Evolutionary conservation across 2,329 filamentous ascomycete species (phyloP).

Genomic region (Ampelomyces quisqualis): DNA sequence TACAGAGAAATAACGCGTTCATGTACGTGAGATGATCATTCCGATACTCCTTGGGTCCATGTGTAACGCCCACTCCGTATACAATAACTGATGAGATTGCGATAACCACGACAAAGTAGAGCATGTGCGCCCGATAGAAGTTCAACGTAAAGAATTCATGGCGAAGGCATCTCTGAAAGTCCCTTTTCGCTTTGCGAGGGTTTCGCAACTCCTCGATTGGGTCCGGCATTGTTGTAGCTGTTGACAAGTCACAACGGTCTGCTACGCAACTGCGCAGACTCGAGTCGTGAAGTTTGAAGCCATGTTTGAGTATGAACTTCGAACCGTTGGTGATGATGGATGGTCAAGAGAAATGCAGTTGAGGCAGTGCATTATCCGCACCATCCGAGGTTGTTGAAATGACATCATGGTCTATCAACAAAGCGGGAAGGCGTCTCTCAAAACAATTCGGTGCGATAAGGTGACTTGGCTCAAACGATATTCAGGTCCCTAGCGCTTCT

Average conservation of each 20-base stretch:
- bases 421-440: background rate
- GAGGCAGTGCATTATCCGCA: slow-evolving; percentile 10
- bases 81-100: slow-evolving; percentile 29
- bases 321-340: too few relatives aligned
- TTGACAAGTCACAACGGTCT: background rate
- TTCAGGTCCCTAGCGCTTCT: too few relatives aligned
- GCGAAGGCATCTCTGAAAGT: slow-evolving; percentile 21
- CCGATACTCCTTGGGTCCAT: slow-evolving; percentile 21
- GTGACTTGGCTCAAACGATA: background rate
- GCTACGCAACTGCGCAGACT: background rate
- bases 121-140: slow-evolving; percentile 33
- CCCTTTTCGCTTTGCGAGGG: slow-evolving; percentile 18
- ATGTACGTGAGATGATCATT: slow-evolving; percentile 26
- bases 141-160: slow-evolving; percentile 20
- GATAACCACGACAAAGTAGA: slow-evolving; percentile 33
- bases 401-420: slow-evolving; percentile 7
- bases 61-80: slow-evolving; percentile 30
- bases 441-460: slow-evolving; percentile 2
- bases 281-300: background rate
- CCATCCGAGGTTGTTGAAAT: slow-evolving; percentile 4
- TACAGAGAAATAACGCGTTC: slow-evolving; percentile 31
- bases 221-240: slow-evolving; percentile 14
- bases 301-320: too few relatives aligned
- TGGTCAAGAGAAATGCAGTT: too few relatives aligned
- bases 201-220: slow-evolving; percentile 19